Percentiles rank a stretch among this genome's conserved stretches.
phyloP scores from a whole-genome alignment of 73 alveolate genomes.

The Tetrahymena thermophila region DNA sequence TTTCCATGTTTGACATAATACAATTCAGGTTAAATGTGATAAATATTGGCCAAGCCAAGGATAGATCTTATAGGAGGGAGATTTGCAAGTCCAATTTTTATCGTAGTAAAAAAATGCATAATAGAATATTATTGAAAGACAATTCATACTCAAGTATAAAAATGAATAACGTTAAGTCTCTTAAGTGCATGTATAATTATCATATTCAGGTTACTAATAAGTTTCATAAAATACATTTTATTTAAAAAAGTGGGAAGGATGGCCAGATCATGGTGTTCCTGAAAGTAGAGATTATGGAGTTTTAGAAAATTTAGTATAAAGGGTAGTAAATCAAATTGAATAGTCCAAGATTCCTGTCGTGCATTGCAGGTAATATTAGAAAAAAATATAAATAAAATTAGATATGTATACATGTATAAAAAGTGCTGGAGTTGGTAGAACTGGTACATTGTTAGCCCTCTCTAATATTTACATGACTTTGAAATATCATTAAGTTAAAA shows the following conservation, averaged over 20 bases:
- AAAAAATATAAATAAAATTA: no score
- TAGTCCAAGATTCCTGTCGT: background rate
- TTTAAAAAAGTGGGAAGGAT: background rate
- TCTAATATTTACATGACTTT: background rate
- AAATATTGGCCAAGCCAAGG: background rate
- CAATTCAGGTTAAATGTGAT: background rate
- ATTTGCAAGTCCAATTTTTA: background rate
- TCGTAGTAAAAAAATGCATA: background rate
- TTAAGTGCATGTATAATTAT: background rate
- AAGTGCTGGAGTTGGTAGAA: background rate
- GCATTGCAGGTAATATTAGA: background rate
- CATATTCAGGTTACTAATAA: background rate
- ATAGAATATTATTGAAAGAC: background rate
- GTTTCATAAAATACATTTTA: background rate
- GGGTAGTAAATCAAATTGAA: background rate
- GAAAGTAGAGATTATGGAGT: background rate
- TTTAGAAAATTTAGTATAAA: background rate
- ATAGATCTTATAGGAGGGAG: background rate
- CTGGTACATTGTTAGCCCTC: background rate
- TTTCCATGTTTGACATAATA: background rate
- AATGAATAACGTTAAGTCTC: background rate
- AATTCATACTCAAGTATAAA: background rate
- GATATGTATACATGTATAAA: background rate
- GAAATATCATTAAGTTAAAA: background rate
- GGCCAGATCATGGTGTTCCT: conserved; percentile 2